Evolutionary conservation across 2,329 filamentous ascomycete species (phyloP), one percentile per base, ranked within the genome.

Genomic region (Fonsecaea pedrosoi): DNA sequence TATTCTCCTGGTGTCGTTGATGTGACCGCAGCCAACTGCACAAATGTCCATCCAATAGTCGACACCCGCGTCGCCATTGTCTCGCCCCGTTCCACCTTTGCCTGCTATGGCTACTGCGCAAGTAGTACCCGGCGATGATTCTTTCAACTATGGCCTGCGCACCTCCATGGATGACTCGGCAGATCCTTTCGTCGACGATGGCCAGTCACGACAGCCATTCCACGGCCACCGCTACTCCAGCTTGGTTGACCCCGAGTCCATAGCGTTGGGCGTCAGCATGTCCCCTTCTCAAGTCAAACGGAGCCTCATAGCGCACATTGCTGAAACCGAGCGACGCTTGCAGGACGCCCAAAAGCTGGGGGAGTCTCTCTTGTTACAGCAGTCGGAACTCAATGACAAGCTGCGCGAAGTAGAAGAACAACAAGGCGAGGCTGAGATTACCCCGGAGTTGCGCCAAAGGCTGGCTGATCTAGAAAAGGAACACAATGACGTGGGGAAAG

Each of bases 271-370:
- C 71, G 87, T 92, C n/a, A 80, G 81, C 61, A 84, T 91, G 34
- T 97, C 94, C 0, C 92, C 94, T 9, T 87, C 89, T 63, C 93
- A 97, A 76, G 92, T 93, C 48, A 96, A 92, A 79, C 90, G 91
- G 71, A 93, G 93, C 54, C 84, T 99, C 54, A 90, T 97, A 78
- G 92, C 94, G 60, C 95, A 98, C 79, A 85, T 99, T 56, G 89
- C 91, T 69, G 95, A 99, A 78, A 97, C 94, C 0, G 92, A 97
- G 74, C 90, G 93, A 66, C 88, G 94, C 66, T 89, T 99, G 70
- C 91, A 96, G 75, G 94, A 98, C 77, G 92, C 94, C 5, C 95
- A 92, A 34, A 93, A 91, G 75, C 82, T 99, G 48, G 95, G 95
- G 70, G 95, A 90, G 30, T 90, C 92, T 9, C 85, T 99, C 34